Conservation (phyloP, 1,139 yeast genomes). For the Torulaspora globosa region DNA sequence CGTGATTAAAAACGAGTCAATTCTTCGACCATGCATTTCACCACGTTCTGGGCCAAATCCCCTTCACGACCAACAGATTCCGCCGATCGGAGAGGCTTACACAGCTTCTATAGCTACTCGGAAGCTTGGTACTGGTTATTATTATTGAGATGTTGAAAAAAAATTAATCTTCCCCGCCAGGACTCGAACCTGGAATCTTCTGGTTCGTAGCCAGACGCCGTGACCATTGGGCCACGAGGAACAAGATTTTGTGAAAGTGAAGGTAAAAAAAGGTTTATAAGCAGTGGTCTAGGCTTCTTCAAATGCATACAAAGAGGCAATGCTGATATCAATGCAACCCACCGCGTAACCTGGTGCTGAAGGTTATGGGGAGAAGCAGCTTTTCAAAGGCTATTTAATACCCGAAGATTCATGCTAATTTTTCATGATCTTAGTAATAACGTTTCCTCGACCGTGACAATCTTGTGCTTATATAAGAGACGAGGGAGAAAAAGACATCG, state of each 20-base stretch:
- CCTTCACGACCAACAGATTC: neutral
- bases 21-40: constrained; percentile 31
- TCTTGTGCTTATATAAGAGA: neutral
- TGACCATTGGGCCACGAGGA: constrained; percentile 92
- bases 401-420: neutral
- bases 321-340: too few relatives aligned
- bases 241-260: constrained; percentile 35
- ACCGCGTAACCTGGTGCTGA: too few relatives aligned
- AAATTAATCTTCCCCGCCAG: constrained; percentile 80
- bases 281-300: too few relatives aligned
- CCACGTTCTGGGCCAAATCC: neutral
- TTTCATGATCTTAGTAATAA: neutral
- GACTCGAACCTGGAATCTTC: constrained; percentile 95
- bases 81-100: neutral
- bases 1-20: constrained; percentile 29
- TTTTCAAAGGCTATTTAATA: too few relatives aligned
- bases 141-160: constrained; percentile 1
- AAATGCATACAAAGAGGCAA: too few relatives aligned
- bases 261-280: too few relatives aligned
- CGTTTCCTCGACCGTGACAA: neutral
- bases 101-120: neutral
- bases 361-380: too few relatives aligned
- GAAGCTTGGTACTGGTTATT: neutral
- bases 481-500: neutral
- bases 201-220: constrained; percentile 94